These are phyloP conservation scores for Monosporozyma yasuniensis DNA, from an alignment of 805 yeast genomes.

Conservation along the genomic window DNA sequence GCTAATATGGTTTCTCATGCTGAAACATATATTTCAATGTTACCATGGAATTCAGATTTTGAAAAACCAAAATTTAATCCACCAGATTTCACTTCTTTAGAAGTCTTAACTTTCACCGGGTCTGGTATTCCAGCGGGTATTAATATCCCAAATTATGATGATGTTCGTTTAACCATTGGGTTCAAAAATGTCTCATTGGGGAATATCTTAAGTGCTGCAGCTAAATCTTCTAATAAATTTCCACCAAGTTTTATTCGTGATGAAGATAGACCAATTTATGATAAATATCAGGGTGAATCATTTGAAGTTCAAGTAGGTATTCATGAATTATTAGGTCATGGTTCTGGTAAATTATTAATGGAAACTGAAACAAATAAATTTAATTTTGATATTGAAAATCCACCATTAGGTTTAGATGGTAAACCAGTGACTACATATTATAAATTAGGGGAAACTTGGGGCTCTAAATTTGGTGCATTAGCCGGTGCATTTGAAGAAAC, in stretches of 20 bases:
- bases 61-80: constrained; percentile 85
- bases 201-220: constrained; percentile 68
- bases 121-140: constrained; percentile 91
- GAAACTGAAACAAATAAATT: constrained; percentile 52
- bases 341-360: constrained; percentile 71
- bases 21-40: constrained; percentile 46
- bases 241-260: constrained; percentile 58
- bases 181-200: constrained; percentile 88
- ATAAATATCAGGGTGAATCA: constrained; percentile 67
- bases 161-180: constrained; percentile 72
- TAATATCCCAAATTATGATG: constrained; percentile 88
- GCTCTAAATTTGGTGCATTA: constrained; percentile 68
- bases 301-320: constrained; percentile 92
- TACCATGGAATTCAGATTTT: constrained; percentile 71
- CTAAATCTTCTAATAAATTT: constrained; percentile 42
- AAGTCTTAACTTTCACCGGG: constrained; percentile 82
- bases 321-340: constrained; percentile 87
- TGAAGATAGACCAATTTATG: constrained; percentile 46
- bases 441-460: constrained; percentile 83
- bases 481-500: constrained; percentile 91
- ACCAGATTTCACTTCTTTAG: constrained; percentile 87
- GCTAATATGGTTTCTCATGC: constrained; percentile 62
- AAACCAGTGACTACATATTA: constrained; percentile 61
- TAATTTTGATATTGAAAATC: constrained; percentile 59
- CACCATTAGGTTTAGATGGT: constrained; percentile 54